Evolutionary conservation across 148 eudicot genomes (phyloP), one percentile per base, ranked within the genome.

Genomic region (Spergularia bocconei): DNA sequence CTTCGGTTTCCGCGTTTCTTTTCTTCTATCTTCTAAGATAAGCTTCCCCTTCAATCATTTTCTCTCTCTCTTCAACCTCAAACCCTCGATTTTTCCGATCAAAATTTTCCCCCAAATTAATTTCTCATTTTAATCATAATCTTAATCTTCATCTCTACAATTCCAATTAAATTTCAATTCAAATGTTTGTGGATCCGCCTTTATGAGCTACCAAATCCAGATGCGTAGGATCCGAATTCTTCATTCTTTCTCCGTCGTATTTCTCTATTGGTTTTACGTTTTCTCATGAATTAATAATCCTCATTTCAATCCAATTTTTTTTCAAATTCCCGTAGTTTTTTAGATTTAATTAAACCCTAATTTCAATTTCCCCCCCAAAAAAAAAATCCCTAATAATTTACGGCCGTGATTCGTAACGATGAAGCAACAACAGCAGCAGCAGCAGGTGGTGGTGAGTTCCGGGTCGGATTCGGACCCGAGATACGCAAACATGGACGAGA

Each of bases 191-290:
- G 52, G 54, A 70, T 76, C 78, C 76, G 69, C 79, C 75, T 85
- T 73, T 64, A 86, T 86, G 91, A 87, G 79, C 59, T 84, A 33
- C 17, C 75, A 77, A 38, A 84, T 85, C 48, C 85, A 78, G n/a
- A 84, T 90, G 89, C 97, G 88, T 64, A 81, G 93, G 63, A 82
- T 90, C 59, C 87, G 95, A 64, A 85, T 94, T 53, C 84, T 90
- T 11, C 98, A 94, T 75, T 94, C 98, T 2, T 94, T 91, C 74
- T 94, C 98, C 2, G 96, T 91, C 67, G 97, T 94, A 5, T 94
- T 94, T 78, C 91, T 94, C 66, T 90, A 94, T 85, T 90, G 95
- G 95, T 94, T 94, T 68, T 90, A 91, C 83, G 88, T 77, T 55
- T 83, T 91, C 73, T 91, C 94, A 84, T 92, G 89, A 89, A 83